Evolutionary conservation across 345 rosid species (phyloP), one percentile per base, ranked within the genome.

Genomic region (Diplotaxis tenuifolia): DNA sequence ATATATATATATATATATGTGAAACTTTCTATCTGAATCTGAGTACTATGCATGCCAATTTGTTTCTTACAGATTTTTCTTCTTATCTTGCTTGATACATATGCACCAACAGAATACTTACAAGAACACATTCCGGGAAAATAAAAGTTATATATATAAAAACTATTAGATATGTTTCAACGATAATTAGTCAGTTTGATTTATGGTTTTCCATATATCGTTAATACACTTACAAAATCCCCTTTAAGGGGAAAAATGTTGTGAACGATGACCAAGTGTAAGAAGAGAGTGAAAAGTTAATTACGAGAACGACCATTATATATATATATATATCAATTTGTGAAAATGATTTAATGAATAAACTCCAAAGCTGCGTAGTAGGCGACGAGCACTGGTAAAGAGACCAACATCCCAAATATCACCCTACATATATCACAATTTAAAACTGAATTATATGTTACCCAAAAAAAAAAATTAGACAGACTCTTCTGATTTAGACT

Each of bases 361-460:
- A 76, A 78, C 40, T 81, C 88, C 6, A 84, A 16, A 76, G 79
- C 68, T 79, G 87, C 92, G 54, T 87, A 89, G 63, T 87, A 89
- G 20, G 80, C 92, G 4, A 86, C 80, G 75, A 92, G 79, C 67
- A 89, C 75, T 0, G 96, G 97, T 60, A 88, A 80, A 1, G 93
- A 80, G 40, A 75, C 86, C 64, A 92, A 20, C 81, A 72, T 89
- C 1, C 97, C 97, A 22, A 92, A 92, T 14, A 92, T 87, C 52
- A 89, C 97, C 47, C 97, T 92, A 84, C 80, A 81, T 38, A 10
- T 40, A 66, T 53, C 62, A 66, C 19, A 60, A 53, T 8, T 55
- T 60, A 8, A 2, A 15, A 7, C 61, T 15, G 0, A 68, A 3
- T 70, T 52, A 73, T 29, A 19, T 22, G n/a, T 23, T 19, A 5